Percentiles rank a stretch among this genome's conserved stretches.
phyloP scores from a whole-genome alignment of 2,329 filamentous ascomycete species.

The Talaromyces sp. region DNA sequence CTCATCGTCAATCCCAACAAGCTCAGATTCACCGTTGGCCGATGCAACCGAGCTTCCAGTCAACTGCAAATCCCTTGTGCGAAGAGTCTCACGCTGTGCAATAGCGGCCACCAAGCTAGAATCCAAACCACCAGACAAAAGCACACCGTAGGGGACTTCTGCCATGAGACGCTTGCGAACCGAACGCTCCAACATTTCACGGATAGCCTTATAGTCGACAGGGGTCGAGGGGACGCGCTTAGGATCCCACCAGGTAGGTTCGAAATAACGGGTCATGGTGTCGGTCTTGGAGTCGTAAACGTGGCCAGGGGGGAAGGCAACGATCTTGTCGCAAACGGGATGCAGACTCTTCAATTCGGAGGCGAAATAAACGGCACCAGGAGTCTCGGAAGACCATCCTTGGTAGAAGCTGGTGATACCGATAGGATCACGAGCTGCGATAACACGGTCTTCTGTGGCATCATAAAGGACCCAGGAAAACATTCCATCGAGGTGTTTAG shows the following conservation, averaged over 20 bases:
- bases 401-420: slow-evolving; percentile 97
- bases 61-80: slow-evolving; percentile 62
- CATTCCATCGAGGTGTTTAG: slow-evolving; percentile 96
- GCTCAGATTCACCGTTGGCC: slow-evolving; percentile 51
- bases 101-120: slow-evolving; percentile 94
- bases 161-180: slow-evolving; percentile 98
- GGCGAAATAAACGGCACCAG: slow-evolving; percentile 87
- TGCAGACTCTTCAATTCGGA: slow-evolving; percentile 94
- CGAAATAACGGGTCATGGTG: slow-evolving; percentile 79
- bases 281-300: slow-evolving; percentile 93
- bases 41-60: slow-evolving; percentile 40
- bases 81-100: slow-evolving; percentile 84
- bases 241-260: slow-evolving; percentile 89
- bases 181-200: slow-evolving; percentile 79
- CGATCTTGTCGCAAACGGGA: slow-evolving; percentile 91
- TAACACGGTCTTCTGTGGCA: slow-evolving; percentile 85
- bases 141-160: slow-evolving; percentile 94
- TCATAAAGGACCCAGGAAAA: slow-evolving; percentile 99
- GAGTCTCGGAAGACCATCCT: slow-evolving; percentile 79
- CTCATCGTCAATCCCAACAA: slow-evolving; percentile 92
- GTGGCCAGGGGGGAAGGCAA: slow-evolving; percentile 91
- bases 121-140: slow-evolving; percentile 91
- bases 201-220: slow-evolving; percentile 76
- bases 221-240: slow-evolving; percentile 73
- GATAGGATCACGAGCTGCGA: slow-evolving; percentile 94